Evolutionary conservation across 306 rosid species (phyloP).

Genomic region (Oemleria cerasiformis): DNA sequence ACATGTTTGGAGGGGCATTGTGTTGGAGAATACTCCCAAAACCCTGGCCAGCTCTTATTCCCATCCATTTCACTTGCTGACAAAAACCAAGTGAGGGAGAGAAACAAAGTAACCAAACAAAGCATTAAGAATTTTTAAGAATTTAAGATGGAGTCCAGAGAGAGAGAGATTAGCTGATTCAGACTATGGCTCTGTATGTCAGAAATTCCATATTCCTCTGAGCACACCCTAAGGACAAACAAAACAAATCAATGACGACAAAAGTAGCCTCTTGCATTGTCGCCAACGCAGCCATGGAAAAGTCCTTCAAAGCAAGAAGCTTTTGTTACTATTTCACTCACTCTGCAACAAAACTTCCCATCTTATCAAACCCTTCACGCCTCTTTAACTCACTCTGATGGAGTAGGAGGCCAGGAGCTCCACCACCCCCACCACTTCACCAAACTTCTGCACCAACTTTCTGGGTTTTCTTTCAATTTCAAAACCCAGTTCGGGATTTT

Average conservation of each 20-base stretch:
- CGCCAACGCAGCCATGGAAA: constrained; percentile 33
- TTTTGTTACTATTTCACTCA: constrained; percentile 23
- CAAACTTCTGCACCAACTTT: constrained; percentile 10
- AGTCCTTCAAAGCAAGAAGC: constrained; percentile 24
- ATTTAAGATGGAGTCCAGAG: constrained; percentile 13
- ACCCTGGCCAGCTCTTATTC: constrained; percentile 50
- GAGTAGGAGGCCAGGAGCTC: background rate
- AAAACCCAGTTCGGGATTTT: constrained; percentile 20
- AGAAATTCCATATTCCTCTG: constrained; percentile 44
- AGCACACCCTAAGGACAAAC: constrained; percentile 23
- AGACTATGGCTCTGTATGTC: constrained; percentile 21
- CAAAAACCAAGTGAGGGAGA: constrained; percentile 27
- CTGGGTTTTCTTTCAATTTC: constrained; percentile 24
- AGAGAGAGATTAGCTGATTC: background rate
- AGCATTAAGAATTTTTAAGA: background rate
- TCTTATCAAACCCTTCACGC: constrained; percentile 1
- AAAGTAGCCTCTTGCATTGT: constrained; percentile 35
- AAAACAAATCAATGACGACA: constrained; percentile 43
- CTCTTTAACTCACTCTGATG: constrained; percentile 14
- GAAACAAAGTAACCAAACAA: constrained; percentile 22
- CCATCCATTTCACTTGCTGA: constrained; percentile 36
- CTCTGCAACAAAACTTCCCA: constrained; percentile 19
- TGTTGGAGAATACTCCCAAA: constrained; percentile 23
- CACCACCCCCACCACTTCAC: background rate
- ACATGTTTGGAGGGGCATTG: constrained; percentile 40